phyloP scores from a whole-genome alignment of 805 yeast genomes.

The Cyberlindnera petersonii region DNA sequence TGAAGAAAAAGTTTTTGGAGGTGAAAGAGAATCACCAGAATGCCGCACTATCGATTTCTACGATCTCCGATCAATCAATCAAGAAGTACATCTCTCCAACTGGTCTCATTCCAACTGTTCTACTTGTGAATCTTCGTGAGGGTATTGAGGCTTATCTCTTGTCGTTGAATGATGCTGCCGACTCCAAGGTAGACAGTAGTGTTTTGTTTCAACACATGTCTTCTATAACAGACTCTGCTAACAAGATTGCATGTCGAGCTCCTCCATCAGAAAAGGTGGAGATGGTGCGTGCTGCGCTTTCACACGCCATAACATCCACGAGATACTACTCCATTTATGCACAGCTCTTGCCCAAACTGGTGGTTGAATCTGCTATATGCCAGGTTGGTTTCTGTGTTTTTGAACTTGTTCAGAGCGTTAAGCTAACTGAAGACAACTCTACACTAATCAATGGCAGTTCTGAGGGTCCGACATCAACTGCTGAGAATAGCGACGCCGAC shows the following conservation, averaged over 20 bases:
- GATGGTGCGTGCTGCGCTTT: conserved; percentile 59
- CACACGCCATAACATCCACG: conserved; percentile 72
- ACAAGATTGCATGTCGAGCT: conserved; percentile 28
- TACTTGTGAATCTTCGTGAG: conserved; percentile 44
- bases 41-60: conserved; percentile 14
- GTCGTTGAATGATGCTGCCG: neutral
- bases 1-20: conserved; percentile 28
- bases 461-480: conserved; percentile 1
- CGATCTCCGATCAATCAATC: conserved; percentile 28
- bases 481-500: conserved; percentile 7
- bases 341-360: conserved; percentile 61
- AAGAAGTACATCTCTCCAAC: conserved; percentile 28
- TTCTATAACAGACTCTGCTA: conserved; percentile 38
- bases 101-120: conserved; percentile 46
- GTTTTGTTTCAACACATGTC: conserved; percentile 50
- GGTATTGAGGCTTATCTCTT: conserved; percentile 5
- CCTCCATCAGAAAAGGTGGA: conserved; percentile 39
- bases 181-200: conserved; percentile 21
- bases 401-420: conserved; percentile 54
- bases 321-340: conserved; percentile 67
- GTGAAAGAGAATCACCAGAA: conserved; percentile 2
- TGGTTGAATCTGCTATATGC: conserved; percentile 70
- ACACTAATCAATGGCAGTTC: conserved; percentile 2
- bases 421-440: conserved; percentile 30
- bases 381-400: conserved; percentile 68